A percentile compares a stretch with the other conserved stretches of the same genome.
Conservation (phyloP, 495 filamentous ascomycete species). For the Aspergillus hancockii region DNA sequence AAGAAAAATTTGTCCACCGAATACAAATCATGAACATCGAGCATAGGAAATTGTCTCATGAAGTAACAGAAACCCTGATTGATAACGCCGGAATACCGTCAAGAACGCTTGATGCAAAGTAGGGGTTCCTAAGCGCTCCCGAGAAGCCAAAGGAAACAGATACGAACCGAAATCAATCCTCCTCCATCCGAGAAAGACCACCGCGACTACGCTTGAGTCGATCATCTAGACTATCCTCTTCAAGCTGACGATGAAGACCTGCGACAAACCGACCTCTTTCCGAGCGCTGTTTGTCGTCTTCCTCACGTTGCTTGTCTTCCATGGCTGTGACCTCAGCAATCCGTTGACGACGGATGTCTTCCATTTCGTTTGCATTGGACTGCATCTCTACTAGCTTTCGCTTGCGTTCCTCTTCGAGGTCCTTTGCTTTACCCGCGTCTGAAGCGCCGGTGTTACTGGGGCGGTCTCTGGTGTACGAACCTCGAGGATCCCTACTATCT, state of each 20-base stretch:
- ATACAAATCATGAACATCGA: not conserved
- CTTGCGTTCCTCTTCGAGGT: constrained; percentile 42
- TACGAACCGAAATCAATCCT: constrained; percentile 23
- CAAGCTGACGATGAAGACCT: constrained; percentile 39
- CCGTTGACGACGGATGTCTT: constrained; percentile 70
- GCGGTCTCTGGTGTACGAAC: constrained; percentile 26
- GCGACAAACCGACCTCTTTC: constrained; percentile 44
- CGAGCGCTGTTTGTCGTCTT: constrained; percentile 55
- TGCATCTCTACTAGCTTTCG: constrained; percentile 86
- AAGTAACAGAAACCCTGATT: not conserved
- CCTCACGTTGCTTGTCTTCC: constrained; percentile 64
- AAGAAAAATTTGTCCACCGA: not conserved
- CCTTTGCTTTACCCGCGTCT: constrained; percentile 22
- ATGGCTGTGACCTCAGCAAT: constrained; percentile 65
- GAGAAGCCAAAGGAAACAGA: not conserved
- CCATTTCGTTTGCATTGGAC: constrained; percentile 74
- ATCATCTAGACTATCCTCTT: constrained; percentile 46
- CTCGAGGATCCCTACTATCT: constrained; percentile 21
- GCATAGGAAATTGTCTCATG: not conserved
- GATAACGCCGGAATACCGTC: not conserved
- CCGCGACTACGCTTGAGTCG: constrained; percentile 43
- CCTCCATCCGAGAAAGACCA: constrained; percentile 40
- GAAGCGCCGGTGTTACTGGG: constrained; percentile 7
- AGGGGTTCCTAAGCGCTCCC: not conserved
- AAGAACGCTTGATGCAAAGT: not conserved